These are phyloP conservation scores for Monotropa hypopitys DNA, from an alignment of 179 eudicot genomes.

Conservation along the genomic window DNA sequence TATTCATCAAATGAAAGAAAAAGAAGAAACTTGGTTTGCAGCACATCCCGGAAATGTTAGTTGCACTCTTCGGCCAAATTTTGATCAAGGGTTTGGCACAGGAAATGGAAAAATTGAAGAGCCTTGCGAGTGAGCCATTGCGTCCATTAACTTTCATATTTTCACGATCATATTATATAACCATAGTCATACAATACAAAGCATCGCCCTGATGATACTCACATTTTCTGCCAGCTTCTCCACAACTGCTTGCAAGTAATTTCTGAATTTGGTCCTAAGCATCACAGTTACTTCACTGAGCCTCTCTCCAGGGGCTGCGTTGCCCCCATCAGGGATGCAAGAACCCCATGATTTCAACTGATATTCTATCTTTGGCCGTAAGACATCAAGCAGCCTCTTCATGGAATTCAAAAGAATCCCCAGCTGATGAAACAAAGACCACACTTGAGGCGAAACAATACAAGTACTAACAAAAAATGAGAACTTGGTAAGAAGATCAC, in stretches of 20 bases:
- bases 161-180: neutral
- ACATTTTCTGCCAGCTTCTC: conserved; percentile 78
- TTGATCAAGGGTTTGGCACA: neutral
- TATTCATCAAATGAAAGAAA: neutral
- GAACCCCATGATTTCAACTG: conserved; percentile 64
- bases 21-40: neutral
- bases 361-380: conserved; percentile 54
- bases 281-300: conserved; percentile 67
- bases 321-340: conserved; percentile 43
- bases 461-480: neutral
- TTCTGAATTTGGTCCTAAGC: conserved; percentile 71
- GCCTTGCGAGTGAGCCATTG: too few relatives aligned
- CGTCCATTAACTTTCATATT: neutral
- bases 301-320: conserved; percentile 55
- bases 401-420: conserved; percentile 68
- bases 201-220: conserved; percentile 11
- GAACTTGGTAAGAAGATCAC: neutral
- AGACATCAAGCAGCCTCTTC: conserved; percentile 71
- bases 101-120: neutral
- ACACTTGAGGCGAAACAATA: conserved; percentile 2
- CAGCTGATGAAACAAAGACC: conserved; percentile 29
- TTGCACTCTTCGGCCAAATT: neutral
- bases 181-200: neutral
- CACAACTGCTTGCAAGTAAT: conserved; percentile 54
- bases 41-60: neutral